These are phyloP conservation scores for Aspergillus sp. DNA, from an alignment of 2,329 filamentous ascomycete genomes.

Conservation along the genomic window DNA sequence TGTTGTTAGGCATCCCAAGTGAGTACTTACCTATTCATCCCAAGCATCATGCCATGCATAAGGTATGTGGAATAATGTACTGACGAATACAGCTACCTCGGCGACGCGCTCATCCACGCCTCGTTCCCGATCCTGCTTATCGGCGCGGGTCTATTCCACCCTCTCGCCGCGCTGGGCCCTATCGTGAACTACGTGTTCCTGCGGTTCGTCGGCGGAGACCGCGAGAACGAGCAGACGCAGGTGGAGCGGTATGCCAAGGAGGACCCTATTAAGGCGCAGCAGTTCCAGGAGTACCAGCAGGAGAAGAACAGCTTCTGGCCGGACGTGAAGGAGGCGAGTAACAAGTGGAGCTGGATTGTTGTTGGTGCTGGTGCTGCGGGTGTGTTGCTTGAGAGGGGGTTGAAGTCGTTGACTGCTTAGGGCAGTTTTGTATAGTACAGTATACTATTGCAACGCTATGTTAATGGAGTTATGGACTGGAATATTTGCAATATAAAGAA, in stretches of 20 bases:
- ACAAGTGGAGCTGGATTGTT: conserved; percentile 58
- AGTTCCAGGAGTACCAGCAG: conserved; percentile 53
- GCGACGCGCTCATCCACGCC: conserved; percentile 58
- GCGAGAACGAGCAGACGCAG: conserved; percentile 54
- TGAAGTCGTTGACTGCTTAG: conserved; percentile 11
- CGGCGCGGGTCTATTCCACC: conserved; percentile 55
- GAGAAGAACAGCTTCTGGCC: conserved; percentile 65
- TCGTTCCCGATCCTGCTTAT: conserved; percentile 58
- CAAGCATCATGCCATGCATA: too few relatives aligned
- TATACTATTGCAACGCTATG: too few relatives aligned
- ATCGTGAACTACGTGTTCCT: conserved; percentile 60
- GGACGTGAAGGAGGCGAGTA: conserved; percentile 47
- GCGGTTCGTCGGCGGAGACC: conserved; percentile 57
- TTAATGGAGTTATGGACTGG: too few relatives aligned
- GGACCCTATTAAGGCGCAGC: conserved; percentile 52
- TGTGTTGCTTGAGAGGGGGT: conserved; percentile 46
- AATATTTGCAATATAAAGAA: too few relatives aligned
- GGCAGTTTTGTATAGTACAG: too few relatives aligned
- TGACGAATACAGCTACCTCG: conserved; percentile 53
- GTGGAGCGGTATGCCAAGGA: conserved; percentile 53
- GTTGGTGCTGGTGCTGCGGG: conserved; percentile 51
- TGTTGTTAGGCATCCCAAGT: conserved; percentile 63
- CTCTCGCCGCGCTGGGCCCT: conserved; percentile 56
- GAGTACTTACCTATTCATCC: conserved; percentile 25
- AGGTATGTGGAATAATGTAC: neutral